phyloP scores from a whole-genome alignment of 345 rosid genomes.

The Linum lewisii region DNA sequence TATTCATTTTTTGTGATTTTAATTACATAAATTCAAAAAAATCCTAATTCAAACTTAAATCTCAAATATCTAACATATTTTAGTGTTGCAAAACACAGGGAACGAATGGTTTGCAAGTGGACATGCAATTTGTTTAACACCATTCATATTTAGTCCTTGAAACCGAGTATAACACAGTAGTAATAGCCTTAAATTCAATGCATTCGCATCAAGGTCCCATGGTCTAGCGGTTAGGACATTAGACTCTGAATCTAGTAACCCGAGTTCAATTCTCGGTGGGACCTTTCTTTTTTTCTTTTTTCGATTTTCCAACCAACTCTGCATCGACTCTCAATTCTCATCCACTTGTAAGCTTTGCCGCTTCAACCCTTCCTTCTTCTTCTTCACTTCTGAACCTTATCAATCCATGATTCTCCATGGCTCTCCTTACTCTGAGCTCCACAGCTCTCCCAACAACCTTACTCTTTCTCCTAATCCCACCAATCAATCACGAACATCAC shows the following conservation, averaged over 20 bases:
- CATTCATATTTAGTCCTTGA: too few species aligned
- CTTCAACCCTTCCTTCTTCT: not conserved
- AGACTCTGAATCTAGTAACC: not conserved
- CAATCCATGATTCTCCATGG: not conserved
- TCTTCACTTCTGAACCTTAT: not conserved
- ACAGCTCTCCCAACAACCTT: not conserved
- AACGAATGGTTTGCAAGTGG: too few species aligned
- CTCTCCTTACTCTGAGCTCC: not conserved
- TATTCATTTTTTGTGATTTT: too few species aligned
- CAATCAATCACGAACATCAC: conserved; percentile 8
- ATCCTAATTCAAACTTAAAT: too few species aligned
- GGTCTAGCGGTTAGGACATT: conserved; percentile 1
- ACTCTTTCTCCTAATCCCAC: not conserved
- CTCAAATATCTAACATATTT: too few species aligned
- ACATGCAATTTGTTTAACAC: too few species aligned
- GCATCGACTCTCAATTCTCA: not conserved
- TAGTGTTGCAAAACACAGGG: too few species aligned
- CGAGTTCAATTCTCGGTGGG: conserved; percentile 1
- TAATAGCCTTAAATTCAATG: too few species aligned
- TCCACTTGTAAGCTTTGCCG: not conserved
- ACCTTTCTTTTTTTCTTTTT: not conserved
- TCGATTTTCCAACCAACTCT: not conserved
- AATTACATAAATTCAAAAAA: too few species aligned
- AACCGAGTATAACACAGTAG: too few species aligned
- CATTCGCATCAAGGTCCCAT: not conserved